phyloP scores from a whole-genome alignment of 2,329 filamentous ascomycete species.

The Clarireedia paspali region DNA sequence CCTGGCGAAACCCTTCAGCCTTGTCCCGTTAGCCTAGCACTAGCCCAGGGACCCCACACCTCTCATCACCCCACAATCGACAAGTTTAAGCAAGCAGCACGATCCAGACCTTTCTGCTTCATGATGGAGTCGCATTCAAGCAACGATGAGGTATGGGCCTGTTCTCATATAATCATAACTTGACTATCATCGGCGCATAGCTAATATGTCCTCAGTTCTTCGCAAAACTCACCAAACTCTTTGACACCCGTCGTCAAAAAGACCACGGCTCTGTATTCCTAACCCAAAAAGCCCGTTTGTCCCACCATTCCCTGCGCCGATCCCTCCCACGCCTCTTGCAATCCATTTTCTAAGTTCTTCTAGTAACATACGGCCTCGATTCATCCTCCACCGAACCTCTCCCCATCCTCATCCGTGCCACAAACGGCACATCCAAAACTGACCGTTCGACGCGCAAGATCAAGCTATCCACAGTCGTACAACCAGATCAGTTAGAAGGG shows the following conservation, averaged over 20 bases:
- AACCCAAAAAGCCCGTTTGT: constrained; percentile 66
- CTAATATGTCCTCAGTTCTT: constrained; percentile 55
- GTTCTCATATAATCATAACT: too few species aligned
- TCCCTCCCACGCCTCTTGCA: background rate
- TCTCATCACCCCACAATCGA: constrained; percentile 14
- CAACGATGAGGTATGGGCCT: constrained; percentile 48
- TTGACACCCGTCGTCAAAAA: constrained; percentile 36
- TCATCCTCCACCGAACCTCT: constrained; percentile 37
- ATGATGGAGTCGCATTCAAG: constrained; percentile 41
- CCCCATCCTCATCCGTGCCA: constrained; percentile 63
- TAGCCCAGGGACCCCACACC: constrained; percentile 6
- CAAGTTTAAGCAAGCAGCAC: constrained; percentile 8
- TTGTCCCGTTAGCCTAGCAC: background rate
- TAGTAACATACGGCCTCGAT: background rate
- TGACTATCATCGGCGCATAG: too few species aligned
- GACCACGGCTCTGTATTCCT: constrained; percentile 68
- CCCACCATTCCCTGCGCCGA: background rate
- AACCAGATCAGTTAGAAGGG: constrained; percentile 63
- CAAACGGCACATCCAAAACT: background rate
- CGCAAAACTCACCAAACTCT: constrained; percentile 14
- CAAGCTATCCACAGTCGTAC: constrained; percentile 78
- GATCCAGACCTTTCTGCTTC: constrained; percentile 31
- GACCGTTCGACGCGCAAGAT: constrained; percentile 37
- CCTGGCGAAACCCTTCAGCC: background rate
- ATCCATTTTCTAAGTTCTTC: background rate